Percentiles rank a stretch among this genome's conserved stretches.
Evolutionary conservation across 345 rosid genomes (phyloP).

Genomic region (Rubroshorea leprosula): DNA sequence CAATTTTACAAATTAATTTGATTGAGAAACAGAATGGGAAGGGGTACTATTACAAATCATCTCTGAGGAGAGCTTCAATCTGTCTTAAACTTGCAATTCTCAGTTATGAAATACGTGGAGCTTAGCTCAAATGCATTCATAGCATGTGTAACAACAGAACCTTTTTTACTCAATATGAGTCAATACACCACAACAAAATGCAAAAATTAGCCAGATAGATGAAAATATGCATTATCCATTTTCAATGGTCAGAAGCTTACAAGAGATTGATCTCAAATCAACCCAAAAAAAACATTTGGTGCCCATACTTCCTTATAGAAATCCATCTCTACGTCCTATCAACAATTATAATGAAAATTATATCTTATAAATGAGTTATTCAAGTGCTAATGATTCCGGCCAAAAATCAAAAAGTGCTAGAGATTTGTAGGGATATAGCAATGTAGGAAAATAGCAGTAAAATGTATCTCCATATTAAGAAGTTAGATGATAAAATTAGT

Average conservation of each 20-base stretch:
- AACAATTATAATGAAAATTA: background rate
- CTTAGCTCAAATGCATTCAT: constrained; percentile 16
- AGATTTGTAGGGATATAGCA: background rate
- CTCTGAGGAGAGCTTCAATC: background rate
- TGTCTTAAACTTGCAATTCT: constrained; percentile 9
- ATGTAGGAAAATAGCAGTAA: background rate
- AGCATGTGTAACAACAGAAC: constrained; percentile 20
- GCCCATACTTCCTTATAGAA: background rate
- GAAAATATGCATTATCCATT: constrained; percentile 1
- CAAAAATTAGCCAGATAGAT: background rate
- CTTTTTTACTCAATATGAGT: background rate
- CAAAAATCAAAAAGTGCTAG: background rate
- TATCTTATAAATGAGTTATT: background rate
- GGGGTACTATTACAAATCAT: background rate
- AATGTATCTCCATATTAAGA: background rate
- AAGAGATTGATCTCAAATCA: constrained; percentile 5
- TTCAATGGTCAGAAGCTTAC: background rate
- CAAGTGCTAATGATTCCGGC: background rate
- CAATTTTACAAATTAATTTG: background rate
- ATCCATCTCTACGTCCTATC: background rate
- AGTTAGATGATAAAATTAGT: background rate
- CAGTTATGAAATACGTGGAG: constrained; percentile 18
- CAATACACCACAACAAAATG: background rate
- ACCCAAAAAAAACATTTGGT: background rate
- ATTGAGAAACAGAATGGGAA: constrained; percentile 6